phyloP scores from a whole-genome alignment of 768 basidiomycete genomes.

The Boletus reticulatus region DNA sequence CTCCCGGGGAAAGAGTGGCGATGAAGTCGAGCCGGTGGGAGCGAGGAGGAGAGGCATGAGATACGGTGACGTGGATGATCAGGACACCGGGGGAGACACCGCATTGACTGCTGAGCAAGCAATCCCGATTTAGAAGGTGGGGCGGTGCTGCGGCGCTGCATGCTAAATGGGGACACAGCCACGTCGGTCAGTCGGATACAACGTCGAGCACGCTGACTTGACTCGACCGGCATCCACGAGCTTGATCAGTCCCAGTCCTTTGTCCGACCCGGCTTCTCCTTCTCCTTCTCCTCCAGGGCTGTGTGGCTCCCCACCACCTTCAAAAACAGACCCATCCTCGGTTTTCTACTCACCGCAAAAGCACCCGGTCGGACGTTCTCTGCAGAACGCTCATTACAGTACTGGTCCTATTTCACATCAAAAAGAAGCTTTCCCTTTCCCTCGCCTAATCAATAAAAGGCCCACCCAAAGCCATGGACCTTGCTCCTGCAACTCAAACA shows the following conservation, averaged over 20 bases:
- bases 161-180: conserved; percentile 35
- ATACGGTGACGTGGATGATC: conserved; percentile 4
- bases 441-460: conserved; percentile 38
- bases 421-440: conserved; percentile 33
- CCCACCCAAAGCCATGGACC: conserved; percentile 32
- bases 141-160: conserved; percentile 36
- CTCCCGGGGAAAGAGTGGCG: not conserved
- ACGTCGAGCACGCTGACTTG: conserved; percentile 22
- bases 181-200: conserved; percentile 33
- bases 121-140: conserved; percentile 14
- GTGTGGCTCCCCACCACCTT: conserved; percentile 8
- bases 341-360: conserved; percentile 16
- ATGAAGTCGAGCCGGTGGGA: conserved; percentile 2
- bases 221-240: conserved; percentile 3
- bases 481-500: conserved; percentile 33
- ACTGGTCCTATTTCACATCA: conserved; percentile 30
- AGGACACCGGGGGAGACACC: conserved; percentile 17
- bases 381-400: conserved; percentile 28
- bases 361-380: conserved; percentile 22
- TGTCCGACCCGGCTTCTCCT: conserved; percentile 14
- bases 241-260: not conserved
- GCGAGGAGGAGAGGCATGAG: not conserved
- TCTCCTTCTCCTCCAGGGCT: conserved; percentile 7
- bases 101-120: conserved; percentile 24
- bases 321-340: conserved; percentile 17